These are phyloP conservation scores for Umbelopsis isabellina DNA, from an alignment of 192 early-diverging fungal genomes.

Conservation along the genomic window DNA sequence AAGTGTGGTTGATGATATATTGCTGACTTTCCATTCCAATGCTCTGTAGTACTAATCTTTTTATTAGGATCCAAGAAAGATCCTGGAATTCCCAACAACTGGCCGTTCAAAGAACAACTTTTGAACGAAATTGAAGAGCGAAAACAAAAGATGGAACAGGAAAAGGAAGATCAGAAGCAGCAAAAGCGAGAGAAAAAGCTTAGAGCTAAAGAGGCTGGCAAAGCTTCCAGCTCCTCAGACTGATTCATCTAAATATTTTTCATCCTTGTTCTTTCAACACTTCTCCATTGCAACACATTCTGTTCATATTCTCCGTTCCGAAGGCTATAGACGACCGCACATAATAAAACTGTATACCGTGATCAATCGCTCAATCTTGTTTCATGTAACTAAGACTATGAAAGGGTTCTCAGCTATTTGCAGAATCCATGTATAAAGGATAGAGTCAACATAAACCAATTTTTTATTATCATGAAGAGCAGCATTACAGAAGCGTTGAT, in stretches of 20 bases:
- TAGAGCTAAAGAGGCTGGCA: slow-evolving; percentile 22
- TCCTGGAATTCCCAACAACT: slow-evolving; percentile 53
- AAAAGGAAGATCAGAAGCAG: slow-evolving; percentile 24
- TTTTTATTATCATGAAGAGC: too few relatives aligned
- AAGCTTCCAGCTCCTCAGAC: slow-evolving; percentile 1
- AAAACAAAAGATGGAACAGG: slow-evolving; percentile 41
- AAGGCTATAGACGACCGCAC: slow-evolving; percentile 10
- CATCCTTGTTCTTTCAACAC: neutral
- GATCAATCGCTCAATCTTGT: neutral
- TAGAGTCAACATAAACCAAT: too few relatives aligned
- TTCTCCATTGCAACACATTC: slow-evolving; percentile 6
- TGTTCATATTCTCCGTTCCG: slow-evolving; percentile 19
- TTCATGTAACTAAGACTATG: too few relatives aligned
- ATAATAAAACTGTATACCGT: slow-evolving; percentile 22
- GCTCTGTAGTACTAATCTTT: neutral
- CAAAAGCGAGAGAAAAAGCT: slow-evolving; percentile 25
- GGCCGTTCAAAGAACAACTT: slow-evolving; percentile 54
- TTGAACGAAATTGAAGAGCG: slow-evolving; percentile 46
- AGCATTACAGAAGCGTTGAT: too few relatives aligned
- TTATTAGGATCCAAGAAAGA: slow-evolving; percentile 46
- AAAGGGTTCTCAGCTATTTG: too few relatives aligned
- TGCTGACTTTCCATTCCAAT: neutral
- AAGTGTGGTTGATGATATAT: neutral
- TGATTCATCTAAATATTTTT: neutral
- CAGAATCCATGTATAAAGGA: too few relatives aligned